Percentiles rank a stretch among this genome's conserved stretches.
Conservation (phyloP, 1,284 basidiomycete genomes). For the Farysia itapuensis region DNA sequence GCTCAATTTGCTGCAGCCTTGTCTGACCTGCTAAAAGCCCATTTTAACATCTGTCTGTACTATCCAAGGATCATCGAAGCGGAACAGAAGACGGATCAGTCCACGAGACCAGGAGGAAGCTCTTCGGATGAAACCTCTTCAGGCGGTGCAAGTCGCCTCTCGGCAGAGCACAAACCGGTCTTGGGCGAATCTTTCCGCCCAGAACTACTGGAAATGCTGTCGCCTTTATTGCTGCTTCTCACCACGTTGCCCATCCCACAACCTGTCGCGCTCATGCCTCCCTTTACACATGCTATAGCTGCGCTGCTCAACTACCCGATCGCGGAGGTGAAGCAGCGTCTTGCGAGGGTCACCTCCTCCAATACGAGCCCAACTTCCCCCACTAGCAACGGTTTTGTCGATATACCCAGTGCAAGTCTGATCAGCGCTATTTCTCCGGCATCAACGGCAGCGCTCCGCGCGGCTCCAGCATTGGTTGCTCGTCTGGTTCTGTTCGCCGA, state of each 20-base stretch:
- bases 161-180: too few species aligned
- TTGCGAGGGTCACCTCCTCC: not conserved
- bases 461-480: slow-evolving; percentile 12
- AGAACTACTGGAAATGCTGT: slow-evolving; percentile 30
- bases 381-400: not conserved
- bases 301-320: slow-evolving; percentile 49
- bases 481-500: slow-evolving; percentile 23
- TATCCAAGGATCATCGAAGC: slow-evolving; percentile 38
- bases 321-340: slow-evolving; percentile 7
- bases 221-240: slow-evolving; percentile 34
- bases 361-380: not conserved
- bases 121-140: not conserved
- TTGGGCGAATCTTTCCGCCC: slow-evolving; percentile 33
- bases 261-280: slow-evolving; percentile 34
- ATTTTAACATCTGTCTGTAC: slow-evolving; percentile 53
- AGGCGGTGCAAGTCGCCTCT: not conserved
- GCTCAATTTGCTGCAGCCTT: slow-evolving; percentile 36
- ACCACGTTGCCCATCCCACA: slow-evolving; percentile 11
- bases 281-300: slow-evolving; percentile 47
- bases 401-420: too few species aligned
- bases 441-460: slow-evolving; percentile 9
- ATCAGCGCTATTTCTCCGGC: slow-evolving; percentile 9
- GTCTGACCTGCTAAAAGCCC: slow-evolving; percentile 44
- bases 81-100: slow-evolving; percentile 10
- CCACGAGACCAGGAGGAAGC: too few species aligned